These are phyloP conservation scores for Diddensiella transvaalensis DNA, from an alignment of 805 yeast genomes.

Conservation along the genomic window DNA sequence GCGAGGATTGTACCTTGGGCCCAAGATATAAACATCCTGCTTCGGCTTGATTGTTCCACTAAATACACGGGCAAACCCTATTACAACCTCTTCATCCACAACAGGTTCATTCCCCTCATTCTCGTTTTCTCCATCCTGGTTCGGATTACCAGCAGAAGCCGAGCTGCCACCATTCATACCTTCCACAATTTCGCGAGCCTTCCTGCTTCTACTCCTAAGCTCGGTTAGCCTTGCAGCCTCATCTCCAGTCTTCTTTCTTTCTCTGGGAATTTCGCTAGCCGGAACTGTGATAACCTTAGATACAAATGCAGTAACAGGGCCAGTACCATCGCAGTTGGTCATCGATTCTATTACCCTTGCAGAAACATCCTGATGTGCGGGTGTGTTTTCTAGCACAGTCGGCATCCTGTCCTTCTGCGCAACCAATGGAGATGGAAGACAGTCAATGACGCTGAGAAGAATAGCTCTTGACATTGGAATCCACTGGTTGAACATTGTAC, in stretches of 20 bases:
- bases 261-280: constrained; percentile 67
- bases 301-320: constrained; percentile 72
- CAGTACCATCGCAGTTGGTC: constrained; percentile 60
- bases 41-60: constrained; percentile 81
- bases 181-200: constrained; percentile 25
- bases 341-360: constrained; percentile 51
- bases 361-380: constrained; percentile 49
- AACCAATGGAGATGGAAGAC: constrained; percentile 73
- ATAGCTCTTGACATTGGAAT: constrained; percentile 86
- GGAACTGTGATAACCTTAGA: constrained; percentile 89
- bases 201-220: constrained; percentile 23
- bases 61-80: constrained; percentile 86
- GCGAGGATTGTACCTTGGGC: constrained; percentile 81
- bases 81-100: constrained; percentile 52
- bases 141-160: constrained; percentile 37
- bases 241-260: constrained; percentile 28
- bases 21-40: constrained; percentile 68
- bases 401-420: constrained; percentile 76
- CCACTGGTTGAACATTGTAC: constrained; percentile 84
- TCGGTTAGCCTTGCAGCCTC: constrained; percentile 17
- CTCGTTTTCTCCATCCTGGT: constrained; percentile 48
- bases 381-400: constrained; percentile 57
- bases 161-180: constrained; percentile 40
- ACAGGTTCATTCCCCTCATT: constrained; percentile 41
- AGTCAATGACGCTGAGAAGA: constrained; percentile 76